Evolutionary conservation across 768 basidiomycete species (phyloP).

Genomic region (Leccinum olivaceopallidum): DNA sequence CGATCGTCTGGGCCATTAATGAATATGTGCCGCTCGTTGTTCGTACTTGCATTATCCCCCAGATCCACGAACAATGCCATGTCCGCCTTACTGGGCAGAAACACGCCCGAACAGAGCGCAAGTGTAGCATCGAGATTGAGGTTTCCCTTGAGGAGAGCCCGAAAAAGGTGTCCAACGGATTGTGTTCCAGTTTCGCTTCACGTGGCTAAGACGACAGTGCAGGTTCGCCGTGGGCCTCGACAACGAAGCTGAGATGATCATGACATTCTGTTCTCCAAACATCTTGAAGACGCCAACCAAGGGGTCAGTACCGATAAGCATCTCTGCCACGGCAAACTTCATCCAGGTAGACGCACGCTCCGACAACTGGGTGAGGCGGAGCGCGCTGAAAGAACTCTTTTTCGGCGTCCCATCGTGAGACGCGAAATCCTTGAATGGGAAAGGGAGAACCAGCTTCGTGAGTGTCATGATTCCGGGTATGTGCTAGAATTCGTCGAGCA

Average conservation of each 20-base stretch:
- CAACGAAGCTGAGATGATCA: conserved; percentile 67
- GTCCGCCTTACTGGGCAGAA: conserved; percentile 65
- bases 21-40: conserved; percentile 62
- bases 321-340: conserved; percentile 73
- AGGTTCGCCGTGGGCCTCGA: conserved; percentile 36
- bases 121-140: conserved; percentile 59
- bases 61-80: conserved; percentile 87
- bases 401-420: neutral
- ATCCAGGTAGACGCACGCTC: conserved; percentile 87
- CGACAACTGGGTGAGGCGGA: conserved; percentile 88
- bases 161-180: conserved; percentile 83
- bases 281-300: conserved; percentile 74
- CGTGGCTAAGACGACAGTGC: conserved; percentile 13
- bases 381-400: conserved; percentile 53
- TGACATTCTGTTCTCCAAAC: conserved; percentile 68
- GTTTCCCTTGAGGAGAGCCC: conserved; percentile 49
- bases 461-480: conserved; percentile 89
- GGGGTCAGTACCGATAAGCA: conserved; percentile 48
- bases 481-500: conserved; percentile 85
- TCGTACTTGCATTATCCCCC: conserved; percentile 35
- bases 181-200: conserved; percentile 33
- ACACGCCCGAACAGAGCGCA: conserved; percentile 87
- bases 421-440: conserved; percentile 8
- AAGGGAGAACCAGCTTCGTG: conserved; percentile 73
- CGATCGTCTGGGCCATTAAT: conserved; percentile 95